Evolutionary conservation across 805 yeast species (phyloP).

Genomic region (Nakazawaea ishiwadae): DNA sequence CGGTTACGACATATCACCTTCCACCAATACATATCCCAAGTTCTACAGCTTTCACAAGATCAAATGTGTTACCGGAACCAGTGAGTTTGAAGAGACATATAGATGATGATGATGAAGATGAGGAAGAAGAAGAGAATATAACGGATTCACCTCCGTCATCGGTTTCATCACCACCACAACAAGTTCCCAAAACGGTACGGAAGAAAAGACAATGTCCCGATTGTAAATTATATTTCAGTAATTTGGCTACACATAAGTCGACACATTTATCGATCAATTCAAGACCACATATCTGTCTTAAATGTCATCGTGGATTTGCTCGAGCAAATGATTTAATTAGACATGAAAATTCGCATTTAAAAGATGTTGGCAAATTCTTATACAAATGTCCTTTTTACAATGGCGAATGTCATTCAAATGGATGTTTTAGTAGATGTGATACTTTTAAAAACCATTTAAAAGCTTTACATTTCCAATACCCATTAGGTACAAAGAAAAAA

Average conservation of each 20-base stretch:
- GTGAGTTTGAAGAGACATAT: too few relatives aligned
- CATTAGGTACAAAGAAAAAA: conserved; percentile 77
- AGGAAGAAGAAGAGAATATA: too few relatives aligned
- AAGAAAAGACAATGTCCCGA: conserved; percentile 33
- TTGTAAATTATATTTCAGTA: conserved; percentile 53
- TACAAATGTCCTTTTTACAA: conserved; percentile 74
- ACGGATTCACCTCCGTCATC: too few relatives aligned
- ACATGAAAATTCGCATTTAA: conserved; percentile 83
- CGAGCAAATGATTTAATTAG: conserved; percentile 82
- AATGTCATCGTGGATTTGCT: conserved; percentile 82
- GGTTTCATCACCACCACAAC: conserved; percentile 3
- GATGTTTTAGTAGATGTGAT: conserved; percentile 85
- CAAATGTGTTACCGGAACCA: conserved; percentile 2
- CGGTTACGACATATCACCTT: not conserved
- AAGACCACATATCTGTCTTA: conserved; percentile 73
- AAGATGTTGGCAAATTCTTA: conserved; percentile 62
- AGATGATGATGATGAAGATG: too few relatives aligned
- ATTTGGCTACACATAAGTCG: conserved; percentile 78
- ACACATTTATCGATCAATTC: conserved; percentile 69
- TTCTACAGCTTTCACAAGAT: too few relatives aligned
- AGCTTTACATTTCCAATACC: conserved; percentile 86
- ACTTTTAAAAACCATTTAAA: conserved; percentile 88
- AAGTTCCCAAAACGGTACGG: conserved; percentile 14
- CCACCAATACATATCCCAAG: conserved; percentile 3
- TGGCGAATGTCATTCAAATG: conserved; percentile 65